Evolutionary conservation across 305 asterid species (phyloP).

Genomic region (Ilex paraguariensis): DNA sequence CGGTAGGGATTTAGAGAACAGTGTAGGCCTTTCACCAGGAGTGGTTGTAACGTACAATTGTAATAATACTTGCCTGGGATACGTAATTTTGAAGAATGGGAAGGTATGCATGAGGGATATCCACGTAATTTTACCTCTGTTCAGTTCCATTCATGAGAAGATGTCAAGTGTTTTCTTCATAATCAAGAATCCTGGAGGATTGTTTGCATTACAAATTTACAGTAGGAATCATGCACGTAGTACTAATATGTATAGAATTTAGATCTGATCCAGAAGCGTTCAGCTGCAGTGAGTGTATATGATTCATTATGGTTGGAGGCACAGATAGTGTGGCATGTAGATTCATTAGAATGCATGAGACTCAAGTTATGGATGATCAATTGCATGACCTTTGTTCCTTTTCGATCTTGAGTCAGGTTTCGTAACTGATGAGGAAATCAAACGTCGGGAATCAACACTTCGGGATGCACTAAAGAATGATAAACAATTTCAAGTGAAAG

Average conservation of each 20-base stretch:
- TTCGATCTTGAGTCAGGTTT: constrained; percentile 37
- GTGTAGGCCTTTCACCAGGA: background rate
- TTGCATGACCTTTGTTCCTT: background rate
- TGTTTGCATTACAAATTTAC: background rate
- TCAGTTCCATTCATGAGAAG: too few relatives aligned
- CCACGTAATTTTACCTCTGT: background rate
- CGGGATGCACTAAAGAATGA: constrained; percentile 45
- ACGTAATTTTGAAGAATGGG: background rate
- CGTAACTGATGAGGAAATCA: constrained; percentile 70
- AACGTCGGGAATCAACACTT: constrained; percentile 55
- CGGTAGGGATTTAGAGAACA: too few relatives aligned
- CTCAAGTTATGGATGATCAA: background rate
- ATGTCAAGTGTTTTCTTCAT: too few relatives aligned
- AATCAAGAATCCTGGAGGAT: background rate
- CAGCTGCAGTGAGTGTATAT: too few relatives aligned
- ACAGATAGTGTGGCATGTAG: too few relatives aligned
- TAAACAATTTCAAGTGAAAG: constrained; percentile 45
- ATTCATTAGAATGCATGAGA: background rate
- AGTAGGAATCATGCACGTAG: background rate
- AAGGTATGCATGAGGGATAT: background rate
- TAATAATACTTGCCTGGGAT: background rate
- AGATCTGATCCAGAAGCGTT: background rate
- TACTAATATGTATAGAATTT: background rate
- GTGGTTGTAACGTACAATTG: background rate
- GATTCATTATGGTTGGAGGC: too few relatives aligned